Evolutionary conservation across 2,329 filamentous ascomycete species (phyloP), one percentile per base, ranked within the genome.

Genomic region (Botryotinia calthae): DNA sequence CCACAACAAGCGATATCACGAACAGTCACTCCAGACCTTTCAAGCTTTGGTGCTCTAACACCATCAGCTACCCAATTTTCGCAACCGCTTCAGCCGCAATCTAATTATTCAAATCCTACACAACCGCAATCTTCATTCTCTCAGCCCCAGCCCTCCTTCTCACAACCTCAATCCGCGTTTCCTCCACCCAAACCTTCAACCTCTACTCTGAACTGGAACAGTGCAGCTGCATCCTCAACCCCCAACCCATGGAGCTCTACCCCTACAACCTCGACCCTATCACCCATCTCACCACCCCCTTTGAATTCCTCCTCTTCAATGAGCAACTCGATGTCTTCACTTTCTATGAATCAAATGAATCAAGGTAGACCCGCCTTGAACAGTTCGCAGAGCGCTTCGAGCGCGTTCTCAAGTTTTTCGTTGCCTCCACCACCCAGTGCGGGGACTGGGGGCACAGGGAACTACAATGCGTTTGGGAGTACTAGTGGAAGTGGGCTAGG

Each of bases 41-140:
- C 82, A 28, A 82, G 84, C 25, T 88, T 90, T 75, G 84, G 86
- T 65, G 79, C 87, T 28, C 83, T 91, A 74, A 85, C 86, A 1
- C 89, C 89, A 0, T 86, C 87, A 5, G 83, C 86, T 22, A 91
- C 89, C 1, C 89, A 91, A 79, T 91, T 86, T 79, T 90, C 89
- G 2, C 85, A 90, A 74, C 89, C 89, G 0, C 74, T 81, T 42
- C 80, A 82, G 66, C 80, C 81, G 31, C 71, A 69, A 59, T 61
- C 65, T 14, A 66, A 59, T 31, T 51, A 72, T 31, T 62, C 71
- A 70, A 69, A 59, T 31, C 22, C 54, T 31, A 42, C 46, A 25
- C 70, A 61, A 61, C 42, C 71, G 4, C 71, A 72, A 70, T 62
- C 70, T 22, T 46, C 70, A 18, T 72, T 72, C 4, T 59, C 70